These are phyloP conservation scores for Nemania diffusa DNA, from an alignment of 2,329 filamentous ascomycete species.

Conservation along the genomic window DNA sequence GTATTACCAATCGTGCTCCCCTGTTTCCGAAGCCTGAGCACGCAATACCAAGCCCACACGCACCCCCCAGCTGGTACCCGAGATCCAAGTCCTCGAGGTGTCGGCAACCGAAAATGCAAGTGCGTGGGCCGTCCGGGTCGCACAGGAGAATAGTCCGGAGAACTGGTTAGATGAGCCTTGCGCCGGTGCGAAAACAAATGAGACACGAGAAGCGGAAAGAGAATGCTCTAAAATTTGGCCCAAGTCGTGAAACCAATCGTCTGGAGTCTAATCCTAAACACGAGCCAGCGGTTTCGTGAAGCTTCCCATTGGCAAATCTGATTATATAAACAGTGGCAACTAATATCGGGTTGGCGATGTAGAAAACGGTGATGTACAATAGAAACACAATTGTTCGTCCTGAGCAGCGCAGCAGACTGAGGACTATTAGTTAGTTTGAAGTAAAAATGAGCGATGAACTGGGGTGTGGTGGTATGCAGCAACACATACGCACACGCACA, in stretches of 20 bases:
- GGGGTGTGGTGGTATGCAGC: slow-evolving; percentile 8
- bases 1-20: slow-evolving; percentile 37
- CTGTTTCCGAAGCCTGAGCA: slow-evolving; percentile 30
- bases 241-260: slow-evolving; percentile 29
- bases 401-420: slow-evolving; percentile 26
- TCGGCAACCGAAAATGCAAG: slow-evolving; percentile 36
- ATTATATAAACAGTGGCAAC: slow-evolving; percentile 15
- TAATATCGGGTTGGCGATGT: slow-evolving; percentile 7
- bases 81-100: slow-evolving; percentile 36
- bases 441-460: background rate
- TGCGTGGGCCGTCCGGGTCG: slow-evolving; percentile 4
- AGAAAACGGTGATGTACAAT: slow-evolving; percentile 23
- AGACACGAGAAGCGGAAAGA: slow-evolving; percentile 19
- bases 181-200: slow-evolving; percentile 33
- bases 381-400: slow-evolving; percentile 22
- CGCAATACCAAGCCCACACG: slow-evolving; percentile 42
- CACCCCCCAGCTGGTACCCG: slow-evolving; percentile 30
- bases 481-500: slow-evolving; percentile 1
- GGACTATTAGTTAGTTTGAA: slow-evolving; percentile 26
- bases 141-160: slow-evolving; percentile 14
- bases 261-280: slow-evolving; percentile 30
- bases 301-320: slow-evolving; percentile 1
- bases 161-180: slow-evolving; percentile 9
- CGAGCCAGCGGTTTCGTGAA: slow-evolving; percentile 16
- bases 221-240: slow-evolving; percentile 5